Conservation (phyloP, 257 asterid genomes). For the Ilex asprella region DNA sequence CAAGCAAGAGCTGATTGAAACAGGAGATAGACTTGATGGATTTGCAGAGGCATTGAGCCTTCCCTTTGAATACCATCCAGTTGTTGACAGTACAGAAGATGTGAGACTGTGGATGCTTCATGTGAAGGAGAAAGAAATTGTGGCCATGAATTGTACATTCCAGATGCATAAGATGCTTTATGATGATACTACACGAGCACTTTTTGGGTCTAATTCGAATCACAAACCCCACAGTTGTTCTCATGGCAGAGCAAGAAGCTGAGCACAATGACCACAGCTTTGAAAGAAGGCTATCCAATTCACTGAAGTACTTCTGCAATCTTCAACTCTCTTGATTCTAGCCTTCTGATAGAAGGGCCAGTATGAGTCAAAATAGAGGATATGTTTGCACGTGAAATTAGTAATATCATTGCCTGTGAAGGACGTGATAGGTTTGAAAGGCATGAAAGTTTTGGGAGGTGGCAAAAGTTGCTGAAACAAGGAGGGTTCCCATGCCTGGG, state of each 20-base stretch:
- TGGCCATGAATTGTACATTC: slow-evolving; percentile 68
- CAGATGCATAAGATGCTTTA: slow-evolving; percentile 80
- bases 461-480: slow-evolving; percentile 63
- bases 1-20: slow-evolving; percentile 75
- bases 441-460: slow-evolving; percentile 51
- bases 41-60: slow-evolving; percentile 64
- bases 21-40: slow-evolving; percentile 66
- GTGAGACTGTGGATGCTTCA: slow-evolving; percentile 99
- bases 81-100: slow-evolving; percentile 81
- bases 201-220: slow-evolving; percentile 72
- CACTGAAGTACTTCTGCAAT: slow-evolving; percentile 71
- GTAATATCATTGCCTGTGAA: slow-evolving; percentile 69
- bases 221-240: slow-evolving; percentile 55
- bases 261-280: slow-evolving; percentile 48
- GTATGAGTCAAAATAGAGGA: slow-evolving; percentile 70
- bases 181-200: slow-evolving; percentile 43
- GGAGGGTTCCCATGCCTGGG: slow-evolving; percentile 53
- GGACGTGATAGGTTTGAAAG: slow-evolving; percentile 82
- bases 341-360: slow-evolving; percentile 44
- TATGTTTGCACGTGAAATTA: slow-evolving; percentile 64
- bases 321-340: slow-evolving; percentile 61
- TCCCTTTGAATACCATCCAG: slow-evolving; percentile 82
- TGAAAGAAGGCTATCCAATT: slow-evolving; percentile 46
- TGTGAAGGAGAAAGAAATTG: slow-evolving; percentile 74
- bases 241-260: slow-evolving; percentile 87